Percentiles rank a stretch among this genome's conserved stretches.
Evolutionary conservation across 202 grass and related monocot genomes (phyloP).

Genomic region (Zoysia matrella): DNA sequence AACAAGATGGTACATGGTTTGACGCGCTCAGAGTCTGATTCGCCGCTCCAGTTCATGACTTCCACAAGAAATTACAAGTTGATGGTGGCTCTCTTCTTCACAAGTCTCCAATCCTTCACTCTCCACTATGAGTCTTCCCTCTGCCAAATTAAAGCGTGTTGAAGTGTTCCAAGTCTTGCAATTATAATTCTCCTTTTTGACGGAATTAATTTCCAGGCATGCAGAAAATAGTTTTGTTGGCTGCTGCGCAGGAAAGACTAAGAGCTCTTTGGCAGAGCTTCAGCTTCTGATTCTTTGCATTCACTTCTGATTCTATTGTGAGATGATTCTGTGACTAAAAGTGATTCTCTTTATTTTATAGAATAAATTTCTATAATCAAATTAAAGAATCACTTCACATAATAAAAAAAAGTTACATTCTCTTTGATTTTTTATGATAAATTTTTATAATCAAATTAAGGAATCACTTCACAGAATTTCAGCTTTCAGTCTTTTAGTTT

Average conservation of each 20-base stretch:
- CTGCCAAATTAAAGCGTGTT: slow-evolving; percentile 33
- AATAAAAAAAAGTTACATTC: too few species aligned
- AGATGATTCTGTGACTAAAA: too few species aligned
- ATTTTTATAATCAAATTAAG: too few species aligned
- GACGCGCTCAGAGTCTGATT: slow-evolving; percentile 20
- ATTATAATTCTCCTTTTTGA: slow-evolving; percentile 38
- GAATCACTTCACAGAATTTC: too few species aligned
- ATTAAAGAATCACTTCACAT: too few species aligned
- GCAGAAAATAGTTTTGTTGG: slow-evolving; percentile 18
- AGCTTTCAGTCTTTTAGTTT: too few species aligned
- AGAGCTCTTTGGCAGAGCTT: background rate
- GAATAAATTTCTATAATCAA: too few species aligned
- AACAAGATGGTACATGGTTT: slow-evolving; percentile 17
- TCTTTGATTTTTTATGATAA: too few species aligned
- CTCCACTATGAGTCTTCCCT: background rate
- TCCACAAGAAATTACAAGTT: slow-evolving; percentile 43
- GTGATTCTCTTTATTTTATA: too few species aligned
- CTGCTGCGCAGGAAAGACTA: background rate
- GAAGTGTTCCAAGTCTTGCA: slow-evolving; percentile 52
- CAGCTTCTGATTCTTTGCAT: too few species aligned
- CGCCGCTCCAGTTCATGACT: slow-evolving; percentile 15
- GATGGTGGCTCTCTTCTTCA: background rate
- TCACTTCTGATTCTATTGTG: too few species aligned
- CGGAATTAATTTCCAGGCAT: slow-evolving; percentile 32
- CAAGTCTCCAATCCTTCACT: slow-evolving; percentile 20